phyloP scores from a whole-genome alignment of 208 protist genomes.

The Leishmania gerbilli region DNA sequence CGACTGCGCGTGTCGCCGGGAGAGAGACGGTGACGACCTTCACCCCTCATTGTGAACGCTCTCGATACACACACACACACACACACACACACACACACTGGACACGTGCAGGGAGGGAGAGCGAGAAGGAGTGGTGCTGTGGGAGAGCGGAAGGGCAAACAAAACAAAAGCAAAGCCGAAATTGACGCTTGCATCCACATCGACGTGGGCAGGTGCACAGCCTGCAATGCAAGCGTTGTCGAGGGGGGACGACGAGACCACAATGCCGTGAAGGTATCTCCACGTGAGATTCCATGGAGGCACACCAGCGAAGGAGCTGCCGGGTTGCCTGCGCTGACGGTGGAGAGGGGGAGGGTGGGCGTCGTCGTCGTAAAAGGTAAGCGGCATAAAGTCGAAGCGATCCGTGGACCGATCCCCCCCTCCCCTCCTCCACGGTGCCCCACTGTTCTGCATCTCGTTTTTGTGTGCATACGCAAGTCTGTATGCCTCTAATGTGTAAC shows the following conservation, averaged over 20 bases:
- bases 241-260: not conserved
- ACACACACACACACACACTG: not conserved
- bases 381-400: not conserved
- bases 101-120: not conserved
- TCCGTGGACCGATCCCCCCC: not conserved
- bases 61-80: not conserved
- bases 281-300: not conserved
- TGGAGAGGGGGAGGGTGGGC: not conserved
- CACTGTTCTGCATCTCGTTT: no score
- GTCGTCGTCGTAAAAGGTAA: not conserved
- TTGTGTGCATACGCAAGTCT: no score
- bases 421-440: no score
- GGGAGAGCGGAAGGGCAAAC: not conserved
- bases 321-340: not conserved
- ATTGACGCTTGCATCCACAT: not conserved
- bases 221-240: not conserved
- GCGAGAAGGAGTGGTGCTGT: not conserved
- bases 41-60: not conserved
- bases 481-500: no score
- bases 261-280: no score
- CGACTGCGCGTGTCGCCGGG: slow-evolving; percentile 9
- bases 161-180: not conserved
- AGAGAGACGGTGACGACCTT: not conserved
- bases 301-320: not conserved
- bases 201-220: not conserved